phyloP scores from a whole-genome alignment of 169 alveolate species.

The Plasmodium cynomolgi region DNA sequence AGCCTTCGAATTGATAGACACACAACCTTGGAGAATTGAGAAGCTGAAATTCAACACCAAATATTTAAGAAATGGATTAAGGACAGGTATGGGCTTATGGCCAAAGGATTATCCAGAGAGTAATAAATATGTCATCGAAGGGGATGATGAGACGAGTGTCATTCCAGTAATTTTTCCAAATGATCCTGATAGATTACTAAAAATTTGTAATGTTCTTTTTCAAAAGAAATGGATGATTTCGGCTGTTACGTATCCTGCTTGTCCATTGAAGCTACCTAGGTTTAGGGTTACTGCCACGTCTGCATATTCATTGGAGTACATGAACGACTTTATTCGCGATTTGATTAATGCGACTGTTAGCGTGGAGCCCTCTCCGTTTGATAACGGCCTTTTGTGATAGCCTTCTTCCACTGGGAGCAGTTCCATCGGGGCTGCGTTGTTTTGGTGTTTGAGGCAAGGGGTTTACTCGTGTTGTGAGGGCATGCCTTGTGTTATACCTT shows the following conservation, averaged over 20 bases:
- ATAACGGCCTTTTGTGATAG: neutral
- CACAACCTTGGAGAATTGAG: slow-evolving; percentile 80
- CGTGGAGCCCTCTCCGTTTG: slow-evolving; percentile 76
- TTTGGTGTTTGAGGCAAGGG: neutral
- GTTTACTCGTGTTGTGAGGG: neutral
- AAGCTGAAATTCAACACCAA: slow-evolving; percentile 77
- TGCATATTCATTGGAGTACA: slow-evolving; percentile 77
- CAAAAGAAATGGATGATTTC: slow-evolving; percentile 78
- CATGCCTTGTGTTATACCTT: neutral
- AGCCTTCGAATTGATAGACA: slow-evolving; percentile 82
- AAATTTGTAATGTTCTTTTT: slow-evolving; percentile 73
- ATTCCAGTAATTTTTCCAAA: slow-evolving; percentile 84
- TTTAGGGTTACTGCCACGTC: slow-evolving; percentile 85
- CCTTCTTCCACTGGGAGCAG: neutral
- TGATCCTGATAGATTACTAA: slow-evolving; percentile 81
- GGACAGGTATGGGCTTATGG: slow-evolving; percentile 82
- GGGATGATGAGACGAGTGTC: slow-evolving; percentile 82
- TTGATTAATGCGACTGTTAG: slow-evolving; percentile 78
- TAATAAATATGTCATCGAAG: slow-evolving; percentile 79
- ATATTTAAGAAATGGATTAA: slow-evolving; percentile 78
- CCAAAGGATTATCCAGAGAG: slow-evolving; percentile 84
- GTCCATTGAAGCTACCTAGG: slow-evolving; percentile 82
- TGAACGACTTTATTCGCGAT: slow-evolving; percentile 82
- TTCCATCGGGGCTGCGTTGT: neutral
- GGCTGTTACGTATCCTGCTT: slow-evolving; percentile 86